These are phyloP conservation scores for Podospora pseudocomata DNA, from an alignment of 495 filamentous ascomycete genomes.

Conservation along the genomic window DNA sequence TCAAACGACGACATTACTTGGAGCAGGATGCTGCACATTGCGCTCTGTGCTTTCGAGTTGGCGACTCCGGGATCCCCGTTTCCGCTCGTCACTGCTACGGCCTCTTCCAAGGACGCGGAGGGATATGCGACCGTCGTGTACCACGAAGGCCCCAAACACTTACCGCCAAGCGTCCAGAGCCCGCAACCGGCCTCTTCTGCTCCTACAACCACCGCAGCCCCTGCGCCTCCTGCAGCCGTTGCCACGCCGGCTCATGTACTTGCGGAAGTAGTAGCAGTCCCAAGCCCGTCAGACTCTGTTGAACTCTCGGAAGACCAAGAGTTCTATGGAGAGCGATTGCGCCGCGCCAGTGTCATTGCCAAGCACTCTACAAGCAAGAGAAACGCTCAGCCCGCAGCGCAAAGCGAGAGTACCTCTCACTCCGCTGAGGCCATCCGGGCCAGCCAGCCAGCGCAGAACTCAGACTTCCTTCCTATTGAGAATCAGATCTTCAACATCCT, in stretches of 20 bases:
- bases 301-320: conserved; percentile 29
- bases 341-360: neutral
- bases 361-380: conserved; percentile 2
- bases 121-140: conserved; percentile 24
- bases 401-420: neutral
- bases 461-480: conserved; percentile 30
- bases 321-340: conserved; percentile 23
- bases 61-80: conserved; percentile 23
- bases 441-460: neutral
- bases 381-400: neutral
- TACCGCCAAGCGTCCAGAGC: conserved; percentile 1
- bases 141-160: conserved; percentile 23
- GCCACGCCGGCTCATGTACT: neutral
- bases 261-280: neutral
- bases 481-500: conserved; percentile 40
- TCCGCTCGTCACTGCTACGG: conserved; percentile 18
- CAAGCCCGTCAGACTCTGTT: conserved; percentile 23
- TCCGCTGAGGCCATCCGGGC: neutral
- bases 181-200: neutral
- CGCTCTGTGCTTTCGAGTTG: conserved; percentile 26
- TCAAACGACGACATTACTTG: conserved; percentile 24
- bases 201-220: neutral
- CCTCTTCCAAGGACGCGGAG: conserved; percentile 10
- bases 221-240: neutral
- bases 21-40: conserved; percentile 24